Evolutionary conservation across 2,329 filamentous ascomycete genomes (phyloP).

Genomic region (Exophiala spinifera): DNA sequence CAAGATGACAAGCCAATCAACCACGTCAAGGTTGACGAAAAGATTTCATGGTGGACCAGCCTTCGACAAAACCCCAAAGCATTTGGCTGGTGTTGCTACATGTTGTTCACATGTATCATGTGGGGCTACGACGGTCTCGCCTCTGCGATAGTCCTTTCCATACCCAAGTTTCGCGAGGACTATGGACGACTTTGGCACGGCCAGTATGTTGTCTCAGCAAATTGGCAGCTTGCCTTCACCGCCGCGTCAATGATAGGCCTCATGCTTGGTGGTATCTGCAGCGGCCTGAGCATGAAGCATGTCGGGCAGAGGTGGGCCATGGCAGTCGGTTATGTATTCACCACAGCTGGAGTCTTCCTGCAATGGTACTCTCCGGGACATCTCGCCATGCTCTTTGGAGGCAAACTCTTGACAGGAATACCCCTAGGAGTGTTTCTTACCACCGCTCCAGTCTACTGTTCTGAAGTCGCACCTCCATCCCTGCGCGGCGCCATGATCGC

Average conservation of each 20-base stretch:
- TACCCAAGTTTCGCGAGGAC: slow-evolving; percentile 53
- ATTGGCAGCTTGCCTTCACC: slow-evolving; percentile 51
- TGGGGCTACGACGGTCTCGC: slow-evolving; percentile 34
- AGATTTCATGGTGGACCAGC: too few relatives aligned
- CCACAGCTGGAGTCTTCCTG: neutral
- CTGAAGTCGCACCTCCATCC: neutral
- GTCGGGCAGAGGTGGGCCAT: neutral
- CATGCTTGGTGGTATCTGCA: neutral
- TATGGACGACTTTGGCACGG: slow-evolving; percentile 52
- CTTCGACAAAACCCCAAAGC: neutral
- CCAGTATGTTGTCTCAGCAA: slow-evolving; percentile 42
- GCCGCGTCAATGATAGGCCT: neutral
- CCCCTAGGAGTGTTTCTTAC: slow-evolving; percentile 1
- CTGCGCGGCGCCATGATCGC: slow-evolving; percentile 4
- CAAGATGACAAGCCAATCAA: too few relatives aligned
- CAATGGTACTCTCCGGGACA: slow-evolving; percentile 1
- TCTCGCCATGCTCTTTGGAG: neutral
- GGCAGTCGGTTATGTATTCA: neutral
- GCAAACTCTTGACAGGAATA: neutral
- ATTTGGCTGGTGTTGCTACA: neutral
- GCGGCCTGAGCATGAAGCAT: too few relatives aligned
- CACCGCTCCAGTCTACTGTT: neutral
- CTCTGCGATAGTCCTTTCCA: slow-evolving; percentile 59
- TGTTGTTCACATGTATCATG: neutral
- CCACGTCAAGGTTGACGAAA: too few relatives aligned